Conservation (phyloP, 2,329 filamentous ascomycete species). For the Clonostachys byssicola region DNA sequence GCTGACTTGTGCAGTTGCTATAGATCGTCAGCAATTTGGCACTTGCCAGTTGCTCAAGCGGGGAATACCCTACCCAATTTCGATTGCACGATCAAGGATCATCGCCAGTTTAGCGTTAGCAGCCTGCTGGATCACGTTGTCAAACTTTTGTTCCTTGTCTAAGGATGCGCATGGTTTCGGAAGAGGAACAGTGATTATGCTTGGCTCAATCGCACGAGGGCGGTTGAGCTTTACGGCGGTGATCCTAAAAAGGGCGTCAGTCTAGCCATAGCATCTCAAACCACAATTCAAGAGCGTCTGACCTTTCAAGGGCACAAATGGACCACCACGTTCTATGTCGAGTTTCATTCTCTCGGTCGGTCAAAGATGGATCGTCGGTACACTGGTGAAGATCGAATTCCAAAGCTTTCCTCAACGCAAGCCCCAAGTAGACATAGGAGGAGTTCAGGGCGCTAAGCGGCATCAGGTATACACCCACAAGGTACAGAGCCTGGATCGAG, state of each 20-base stretch:
- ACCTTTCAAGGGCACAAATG: conserved; percentile 20
- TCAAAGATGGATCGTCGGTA: conserved; percentile 12
- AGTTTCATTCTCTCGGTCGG: conserved; percentile 13
- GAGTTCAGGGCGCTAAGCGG: conserved; percentile 24
- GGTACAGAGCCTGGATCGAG: conserved; percentile 22
- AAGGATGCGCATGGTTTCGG: conserved; percentile 7
- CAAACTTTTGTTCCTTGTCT: conserved; percentile 17
- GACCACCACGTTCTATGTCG: conserved; percentile 19
- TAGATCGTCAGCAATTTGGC: not conserved
- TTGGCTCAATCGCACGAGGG: conserved; percentile 12
- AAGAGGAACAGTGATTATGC: conserved; percentile 12
- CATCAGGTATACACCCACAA: conserved; percentile 26
- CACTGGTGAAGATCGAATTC: conserved; percentile 17
- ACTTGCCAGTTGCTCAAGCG: not conserved
- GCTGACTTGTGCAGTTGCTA: not conserved
- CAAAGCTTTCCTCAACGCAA: conserved; percentile 18
- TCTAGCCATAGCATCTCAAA: not conserved
- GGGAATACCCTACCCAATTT: conserved; percentile 9
- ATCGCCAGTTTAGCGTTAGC: conserved; percentile 18
- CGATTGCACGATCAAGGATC: conserved; percentile 20
- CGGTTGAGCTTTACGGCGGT: conserved; percentile 15
- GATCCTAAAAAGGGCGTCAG: conserved; percentile 6
- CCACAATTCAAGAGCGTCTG: not conserved
- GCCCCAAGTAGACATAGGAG: conserved; percentile 22
- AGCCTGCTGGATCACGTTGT: conserved; percentile 24